Conservation (phyloP, 2,329 filamentous ascomycete species). For the Pseudopyricularia javanii region DNA sequence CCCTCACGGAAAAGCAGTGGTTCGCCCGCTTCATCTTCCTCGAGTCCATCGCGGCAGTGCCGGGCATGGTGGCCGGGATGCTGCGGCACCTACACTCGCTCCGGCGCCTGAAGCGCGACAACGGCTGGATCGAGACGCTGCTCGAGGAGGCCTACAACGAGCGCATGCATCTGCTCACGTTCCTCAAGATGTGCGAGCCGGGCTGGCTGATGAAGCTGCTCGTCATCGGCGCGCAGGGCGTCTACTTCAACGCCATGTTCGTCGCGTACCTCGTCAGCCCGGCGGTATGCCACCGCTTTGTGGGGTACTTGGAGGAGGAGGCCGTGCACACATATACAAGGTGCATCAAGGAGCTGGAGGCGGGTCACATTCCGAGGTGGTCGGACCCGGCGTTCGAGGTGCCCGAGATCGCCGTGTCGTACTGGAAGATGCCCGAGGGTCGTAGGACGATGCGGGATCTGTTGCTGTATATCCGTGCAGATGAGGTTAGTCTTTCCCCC, state of each 20-base stretch:
- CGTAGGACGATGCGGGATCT: constrained; percentile 74
- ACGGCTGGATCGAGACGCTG: constrained; percentile 91
- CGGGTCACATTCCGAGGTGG: constrained; percentile 76
- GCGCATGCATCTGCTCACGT: constrained; percentile 80
- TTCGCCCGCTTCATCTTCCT: constrained; percentile 83
- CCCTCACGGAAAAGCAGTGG: constrained; percentile 78
- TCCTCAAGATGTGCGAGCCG: constrained; percentile 71
- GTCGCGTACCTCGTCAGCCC: constrained; percentile 77
- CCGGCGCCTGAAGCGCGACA: constrained; percentile 77
- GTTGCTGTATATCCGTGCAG: constrained; percentile 74
- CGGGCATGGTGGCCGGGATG: constrained; percentile 96
- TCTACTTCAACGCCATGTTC: constrained; percentile 95
- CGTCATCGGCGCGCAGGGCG: constrained; percentile 84
- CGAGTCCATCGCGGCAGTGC: constrained; percentile 87
- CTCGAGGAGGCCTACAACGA: constrained; percentile 89
- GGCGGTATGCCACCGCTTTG: constrained; percentile 83
- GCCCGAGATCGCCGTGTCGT: constrained; percentile 79
- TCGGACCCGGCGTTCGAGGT: constrained; percentile 54
- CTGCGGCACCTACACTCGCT: constrained; percentile 77
- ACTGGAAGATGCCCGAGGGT: constrained; percentile 89
- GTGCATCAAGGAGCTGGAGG: constrained; percentile 75
- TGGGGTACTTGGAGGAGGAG: constrained; percentile 95
- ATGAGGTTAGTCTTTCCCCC: constrained; percentile 45
- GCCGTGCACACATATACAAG: constrained; percentile 92
- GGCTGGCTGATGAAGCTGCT: constrained; percentile 78